Conservation (phyloP, 2,329 filamentous ascomycete genomes). For the Seiridium unicorne region DNA sequence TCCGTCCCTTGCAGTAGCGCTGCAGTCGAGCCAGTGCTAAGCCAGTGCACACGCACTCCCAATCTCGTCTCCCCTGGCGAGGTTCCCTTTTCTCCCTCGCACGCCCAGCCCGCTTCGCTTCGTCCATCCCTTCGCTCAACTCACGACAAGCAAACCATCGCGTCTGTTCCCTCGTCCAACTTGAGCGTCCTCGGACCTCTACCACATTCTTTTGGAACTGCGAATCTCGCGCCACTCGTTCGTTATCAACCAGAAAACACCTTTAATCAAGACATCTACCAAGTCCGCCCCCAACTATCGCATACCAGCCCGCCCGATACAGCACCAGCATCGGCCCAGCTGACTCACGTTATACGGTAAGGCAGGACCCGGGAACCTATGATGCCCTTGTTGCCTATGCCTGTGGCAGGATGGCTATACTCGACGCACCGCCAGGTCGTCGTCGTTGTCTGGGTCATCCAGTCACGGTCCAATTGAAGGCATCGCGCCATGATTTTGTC, state of each 20-base stretch:
- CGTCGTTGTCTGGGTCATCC: too few relatives aligned
- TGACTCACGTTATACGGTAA: slow-evolving; percentile 4
- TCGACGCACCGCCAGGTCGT: too few relatives aligned
- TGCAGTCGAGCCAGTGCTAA: not conserved
- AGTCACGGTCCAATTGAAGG: too few relatives aligned
- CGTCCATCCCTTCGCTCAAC: slow-evolving; percentile 4
- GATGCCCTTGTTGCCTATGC: not conserved
- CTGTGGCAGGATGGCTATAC: not conserved
- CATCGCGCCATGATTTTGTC: too few relatives aligned
- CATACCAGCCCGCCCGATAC: not conserved
- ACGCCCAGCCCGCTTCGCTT: slow-evolving; percentile 3
- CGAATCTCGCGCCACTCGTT: slow-evolving; percentile 3
- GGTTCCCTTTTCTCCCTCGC: slow-evolving; percentile 8
- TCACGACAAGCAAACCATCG: slow-evolving; percentile 7
- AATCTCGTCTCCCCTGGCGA: slow-evolving; percentile 1
- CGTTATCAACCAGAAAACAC: not conserved
- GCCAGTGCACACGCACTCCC: slow-evolving; percentile 5
- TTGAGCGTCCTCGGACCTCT: slow-evolving; percentile 14
- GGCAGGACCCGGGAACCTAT: not conserved
- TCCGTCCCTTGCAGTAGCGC: slow-evolving; percentile 10
- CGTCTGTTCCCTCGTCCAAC: slow-evolving; percentile 11
- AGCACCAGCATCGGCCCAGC: not conserved
- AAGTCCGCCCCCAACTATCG: not conserved
- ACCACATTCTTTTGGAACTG: slow-evolving; percentile 15
- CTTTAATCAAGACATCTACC: not conserved